Base-by-base conservation (phyloP, 768 basidiomycete genomes). In the Suillus paluster region DNA sequence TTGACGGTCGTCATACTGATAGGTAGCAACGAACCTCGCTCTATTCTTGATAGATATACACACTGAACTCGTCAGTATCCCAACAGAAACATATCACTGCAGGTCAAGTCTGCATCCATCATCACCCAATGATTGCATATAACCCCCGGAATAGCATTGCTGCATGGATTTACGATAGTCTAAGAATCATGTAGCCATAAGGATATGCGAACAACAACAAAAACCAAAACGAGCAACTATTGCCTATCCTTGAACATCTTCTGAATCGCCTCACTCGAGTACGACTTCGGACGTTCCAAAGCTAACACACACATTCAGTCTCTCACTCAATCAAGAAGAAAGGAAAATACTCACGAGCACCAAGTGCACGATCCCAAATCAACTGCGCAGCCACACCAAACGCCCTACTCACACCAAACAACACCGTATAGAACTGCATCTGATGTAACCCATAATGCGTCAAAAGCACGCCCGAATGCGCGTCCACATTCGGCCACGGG, bases 401-500 rank as follows among this genome's bases (percentile, higher is more conserved):
- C 19, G 92, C 94, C 73, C 94, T 91, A n/a, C 94, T 96, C 9
- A 97, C 92, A 81, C 95, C 95, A 77, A 97, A 97, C 63, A 97
- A 83, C 60, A 99, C 97, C 67, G 96, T 98, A 81, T 98, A 98
- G 84, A 92, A 98, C 73, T 94, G 86, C 90, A 96, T 95, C 77
- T 96, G 87, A 65, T 83, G 86, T 59, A 97, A 80, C 54, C 94
- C 94, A 70, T 95, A 95, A 78, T 95, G 81, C 33, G 90, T 90
- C 25, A 96, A 79, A 50, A 96, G 86, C 58, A 87, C 92, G 78
- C 94, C 95, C 17, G 97, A 98, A 81, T 97, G 95, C 55, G 96
- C 94, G 75, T 98, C 96, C 60, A 99, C 96, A 75, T 98, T 99
- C 49, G 96, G 96, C 91, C 91, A 94, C 2, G 92, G 92, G 81